Evolutionary conservation across 495 filamentous ascomycete genomes (phyloP), one percentile per base, ranked within the genome.

Genomic region (Poronia punctata): DNA sequence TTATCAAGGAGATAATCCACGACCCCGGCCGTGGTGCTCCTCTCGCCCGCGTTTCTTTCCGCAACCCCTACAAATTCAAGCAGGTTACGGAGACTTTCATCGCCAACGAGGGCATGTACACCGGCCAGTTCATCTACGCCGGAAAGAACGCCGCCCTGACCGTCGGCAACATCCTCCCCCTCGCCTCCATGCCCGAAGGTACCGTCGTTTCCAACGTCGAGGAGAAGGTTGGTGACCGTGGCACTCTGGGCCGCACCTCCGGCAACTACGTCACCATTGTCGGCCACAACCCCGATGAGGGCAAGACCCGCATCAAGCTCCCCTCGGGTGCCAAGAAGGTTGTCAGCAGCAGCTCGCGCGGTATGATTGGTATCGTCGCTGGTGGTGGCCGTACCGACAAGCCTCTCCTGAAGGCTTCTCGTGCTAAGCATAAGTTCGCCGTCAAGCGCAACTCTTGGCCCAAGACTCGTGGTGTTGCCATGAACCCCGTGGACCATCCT

Each of bases 51-150:
- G 89, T 98, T 57, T 72, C 79, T 60, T 98, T 98, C 84, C 89
- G 89, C 53, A 83, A 92, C 66, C 82, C 86, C 51, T 86, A 93
- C 80, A 79, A 80, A 68, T 92, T 82, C 79, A 86, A 85, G 76
- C 78, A 85, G 68, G 69, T 82, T 67, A 88, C 80, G 67, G 89
- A 87, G 83, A 93, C 92, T 49, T 95, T 98, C 80, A 97, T 99
- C 65, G 92, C 93, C 67, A 97, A 96, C 73, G 92, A 99, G 79
- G 92, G 92, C 74, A 95, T 97, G 90, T 99, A 99, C 86, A 95
- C 92, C 50, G 92, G 92, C 54, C 89, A 95, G 74, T 99, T 99
- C 78, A 88, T 99, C 83, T 99, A 97, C 71, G 89, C 90, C 67
- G 92, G 92, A 65, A 99, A 99, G 84, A 87, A 94, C 72, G 93